These are phyloP conservation scores for Yamadazyma oceani DNA, from an alignment of 1,139 yeast genomes.

Conservation along the genomic window DNA sequence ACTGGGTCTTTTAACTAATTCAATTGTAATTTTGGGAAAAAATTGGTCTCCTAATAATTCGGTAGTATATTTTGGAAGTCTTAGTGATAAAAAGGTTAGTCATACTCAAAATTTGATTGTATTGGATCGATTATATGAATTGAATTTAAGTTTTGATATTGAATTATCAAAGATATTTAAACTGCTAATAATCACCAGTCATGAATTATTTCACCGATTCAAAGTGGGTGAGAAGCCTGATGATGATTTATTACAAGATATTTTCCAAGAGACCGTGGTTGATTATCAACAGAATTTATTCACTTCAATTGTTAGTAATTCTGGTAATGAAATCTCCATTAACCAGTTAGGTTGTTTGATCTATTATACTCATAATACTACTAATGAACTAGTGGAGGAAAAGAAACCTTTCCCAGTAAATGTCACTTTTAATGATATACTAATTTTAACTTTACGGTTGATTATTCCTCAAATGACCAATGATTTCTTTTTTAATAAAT, in stretches of 20 bases:
- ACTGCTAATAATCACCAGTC: slow-evolving; percentile 28
- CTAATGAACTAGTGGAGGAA: slow-evolving; percentile 8
- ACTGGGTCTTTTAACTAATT: slow-evolving; percentile 43
- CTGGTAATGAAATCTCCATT: slow-evolving; percentile 22
- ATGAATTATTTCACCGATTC: slow-evolving; percentile 25
- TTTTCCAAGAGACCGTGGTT: slow-evolving; percentile 34
- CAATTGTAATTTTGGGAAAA: slow-evolving; percentile 41
- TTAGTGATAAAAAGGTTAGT: slow-evolving; percentile 15
- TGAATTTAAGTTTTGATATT: slow-evolving; percentile 64
- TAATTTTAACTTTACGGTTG: slow-evolving; percentile 33
- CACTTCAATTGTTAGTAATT: slow-evolving; percentile 22
- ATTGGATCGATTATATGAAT: slow-evolving; percentile 48
- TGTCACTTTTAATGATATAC: slow-evolving; percentile 33
- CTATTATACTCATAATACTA: slow-evolving; percentile 13
- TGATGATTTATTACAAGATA: slow-evolving; percentile 27
- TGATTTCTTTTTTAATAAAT: slow-evolving; percentile 21
- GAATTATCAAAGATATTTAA: slow-evolving; percentile 46
- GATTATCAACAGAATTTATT: slow-evolving; percentile 36
- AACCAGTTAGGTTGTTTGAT: slow-evolving; percentile 29
- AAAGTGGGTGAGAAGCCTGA: slow-evolving; percentile 20
- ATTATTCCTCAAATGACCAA: slow-evolving; percentile 41
- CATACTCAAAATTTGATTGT: slow-evolving; percentile 15
- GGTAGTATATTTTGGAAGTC: slow-evolving; percentile 7
- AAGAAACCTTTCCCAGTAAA: slow-evolving; percentile 11
- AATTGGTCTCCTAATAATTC: slow-evolving; percentile 13